Conservation (phyloP, 208 protist genomes). For the Trypanosoma caninum region DNA sequence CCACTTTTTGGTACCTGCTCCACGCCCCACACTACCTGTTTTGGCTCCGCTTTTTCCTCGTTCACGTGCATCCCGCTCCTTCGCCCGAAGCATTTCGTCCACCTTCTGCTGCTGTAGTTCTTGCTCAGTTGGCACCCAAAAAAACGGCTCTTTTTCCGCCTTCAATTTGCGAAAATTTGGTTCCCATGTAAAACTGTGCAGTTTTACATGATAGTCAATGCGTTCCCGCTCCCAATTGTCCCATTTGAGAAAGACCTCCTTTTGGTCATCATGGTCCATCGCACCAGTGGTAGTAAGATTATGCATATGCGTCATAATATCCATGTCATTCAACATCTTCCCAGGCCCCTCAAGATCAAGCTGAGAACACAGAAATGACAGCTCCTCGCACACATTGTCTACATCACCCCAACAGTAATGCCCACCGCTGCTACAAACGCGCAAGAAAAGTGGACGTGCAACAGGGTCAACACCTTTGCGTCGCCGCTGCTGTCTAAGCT, state of each 20-base stretch:
- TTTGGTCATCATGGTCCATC: slow-evolving; percentile 90
- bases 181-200: slow-evolving; percentile 82
- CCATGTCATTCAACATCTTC: slow-evolving; percentile 88
- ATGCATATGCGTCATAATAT: slow-evolving; percentile 92
- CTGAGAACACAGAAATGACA: slow-evolving; percentile 82
- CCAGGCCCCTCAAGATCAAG: slow-evolving; percentile 80
- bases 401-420: slow-evolving; percentile 85
- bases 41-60: slow-evolving; percentile 54
- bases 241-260: slow-evolving; percentile 90
- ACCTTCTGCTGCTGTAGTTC: slow-evolving; percentile 86
- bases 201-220: slow-evolving; percentile 90
- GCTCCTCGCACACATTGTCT: slow-evolving; percentile 84
- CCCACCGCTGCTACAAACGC: slow-evolving; percentile 61
- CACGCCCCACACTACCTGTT: slow-evolving; percentile 61
- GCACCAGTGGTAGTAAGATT: slow-evolving; percentile 80
- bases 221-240: slow-evolving; percentile 91
- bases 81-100: slow-evolving; percentile 77
- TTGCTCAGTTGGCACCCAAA: slow-evolving; percentile 85
- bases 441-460: slow-evolving; percentile 62
- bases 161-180: slow-evolving; percentile 87
- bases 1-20: slow-evolving; percentile 70
- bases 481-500: slow-evolving; percentile 76
- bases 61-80: slow-evolving; percentile 69
- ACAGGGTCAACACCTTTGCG: slow-evolving; percentile 74
- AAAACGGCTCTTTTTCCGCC: slow-evolving; percentile 91